phyloP scores from a whole-genome alignment of 169 alveolate genomes.

The Plasmodium falciparum region DNA sequence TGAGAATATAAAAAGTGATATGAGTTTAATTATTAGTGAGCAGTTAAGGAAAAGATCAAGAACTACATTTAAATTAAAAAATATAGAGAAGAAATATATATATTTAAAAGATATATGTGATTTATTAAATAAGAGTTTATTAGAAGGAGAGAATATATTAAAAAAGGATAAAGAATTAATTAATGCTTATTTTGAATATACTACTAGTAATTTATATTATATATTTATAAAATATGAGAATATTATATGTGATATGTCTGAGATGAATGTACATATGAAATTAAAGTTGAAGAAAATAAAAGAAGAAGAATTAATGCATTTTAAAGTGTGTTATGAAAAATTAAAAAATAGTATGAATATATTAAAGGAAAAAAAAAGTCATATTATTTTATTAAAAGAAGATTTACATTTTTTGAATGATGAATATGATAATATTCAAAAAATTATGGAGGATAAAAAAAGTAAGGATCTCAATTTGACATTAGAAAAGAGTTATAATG shows the following conservation, averaged over 20 bases:
- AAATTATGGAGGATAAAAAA: slow-evolving; percentile 27
- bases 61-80: slow-evolving; percentile 50
- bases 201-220: slow-evolving; percentile 63
- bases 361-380: slow-evolving; percentile 27
- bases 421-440: slow-evolving; percentile 35
- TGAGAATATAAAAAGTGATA: slow-evolving; percentile 76
- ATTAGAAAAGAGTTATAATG: slow-evolving; percentile 42
- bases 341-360: slow-evolving; percentile 36
- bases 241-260: slow-evolving; percentile 41
- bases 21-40: slow-evolving; percentile 66
- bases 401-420: slow-evolving; percentile 11
- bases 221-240: slow-evolving; percentile 47
- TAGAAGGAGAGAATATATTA: slow-evolving; percentile 28
- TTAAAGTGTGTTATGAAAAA: slow-evolving; percentile 2
- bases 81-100: slow-evolving; percentile 50
- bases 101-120: slow-evolving; percentile 52
- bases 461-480: slow-evolving; percentile 7
- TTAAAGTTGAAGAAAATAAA: slow-evolving; percentile 56
- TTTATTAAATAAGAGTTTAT: slow-evolving; percentile 52
- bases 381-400: slow-evolving; percentile 26
- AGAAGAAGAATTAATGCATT: slow-evolving; percentile 36
- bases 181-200: slow-evolving; percentile 64
- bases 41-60: slow-evolving; percentile 49
- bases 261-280: slow-evolving; percentile 46
- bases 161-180: slow-evolving; percentile 50